Evolutionary conservation across 2,329 filamentous ascomycete genomes (phyloP), one percentile per base, ranked within the genome.

Genomic region (Fusarium sp.): DNA sequence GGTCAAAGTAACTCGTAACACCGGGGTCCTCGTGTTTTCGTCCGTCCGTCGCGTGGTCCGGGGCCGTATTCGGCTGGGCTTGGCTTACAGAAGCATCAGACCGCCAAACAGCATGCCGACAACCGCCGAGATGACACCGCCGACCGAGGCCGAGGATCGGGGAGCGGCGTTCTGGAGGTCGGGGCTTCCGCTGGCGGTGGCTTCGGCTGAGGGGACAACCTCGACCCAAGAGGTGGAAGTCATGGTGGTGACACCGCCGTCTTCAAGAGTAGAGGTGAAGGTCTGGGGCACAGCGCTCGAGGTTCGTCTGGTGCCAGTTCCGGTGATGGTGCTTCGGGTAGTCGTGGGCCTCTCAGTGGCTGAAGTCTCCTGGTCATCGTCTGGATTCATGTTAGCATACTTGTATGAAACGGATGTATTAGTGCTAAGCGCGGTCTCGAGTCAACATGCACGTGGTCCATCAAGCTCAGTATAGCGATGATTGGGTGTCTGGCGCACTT

Each of bases 191-290:
- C 71, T 71, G 17, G 71, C 69, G n/a, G 80, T 79, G 11, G 80
- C 64, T 33, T 79, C 72, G 25, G 78, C 73, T 1, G 82, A 80
- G 2, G 85, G 84, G 12, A 84, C 81, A 43, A 86, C 84, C 25
- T 82, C 84, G 4, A 89, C 87, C 76, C 82, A 86, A 0, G 86
- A 87, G 2, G 87, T 89, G n/a, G 83, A 83, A 12, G 87, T 88
- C 58, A 88, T 79, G 14, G 85, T 82, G 4, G 84, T 84, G 63
- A 86, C 80, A 35, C 82, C 84, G 30, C 87, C 87, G 58, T 87
- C 80, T 14, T 81, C 74, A 38, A 84, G 78, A 8, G 86, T 87
- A 8, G 85, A 86, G n/a, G 87, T 89, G 69, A 81, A 80, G 0
- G 85, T 86, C 27, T 82, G 77, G 8, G 80, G 69, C 65, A 87